Evolutionary conservation across 1,139 yeast species (phyloP).

Genomic region (Pichia sp.): DNA sequence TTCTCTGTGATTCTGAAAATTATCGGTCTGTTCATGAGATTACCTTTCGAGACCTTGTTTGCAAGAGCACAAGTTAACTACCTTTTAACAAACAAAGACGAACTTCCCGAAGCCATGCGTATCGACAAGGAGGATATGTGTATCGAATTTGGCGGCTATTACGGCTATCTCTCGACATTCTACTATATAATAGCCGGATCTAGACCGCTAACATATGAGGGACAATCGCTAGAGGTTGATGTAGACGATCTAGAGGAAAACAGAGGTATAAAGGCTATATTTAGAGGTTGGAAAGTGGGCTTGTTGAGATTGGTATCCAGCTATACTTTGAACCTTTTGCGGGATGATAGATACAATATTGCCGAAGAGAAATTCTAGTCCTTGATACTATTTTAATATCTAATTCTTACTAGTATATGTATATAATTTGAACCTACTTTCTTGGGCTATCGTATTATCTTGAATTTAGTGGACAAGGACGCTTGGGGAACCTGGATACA

Average conservation of each 20-base stretch:
- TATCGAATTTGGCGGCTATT: conserved; percentile 49
- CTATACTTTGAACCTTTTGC: conserved; percentile 72
- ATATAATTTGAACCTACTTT: background rate
- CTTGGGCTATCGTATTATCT: no score
- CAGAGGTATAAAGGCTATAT: conserved; percentile 46
- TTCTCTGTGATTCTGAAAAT: conserved; percentile 48
- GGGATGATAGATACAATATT: conserved; percentile 45
- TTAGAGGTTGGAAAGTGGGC: conserved; percentile 92
- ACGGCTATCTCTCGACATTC: conserved; percentile 48
- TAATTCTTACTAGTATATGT: background rate
- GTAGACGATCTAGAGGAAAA: conserved; percentile 34
- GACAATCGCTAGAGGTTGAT: conserved; percentile 26
- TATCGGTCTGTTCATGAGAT: conserved; percentile 65
- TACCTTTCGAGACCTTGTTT: conserved; percentile 84
- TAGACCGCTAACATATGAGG: conserved; percentile 28
- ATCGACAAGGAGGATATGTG: conserved; percentile 43
- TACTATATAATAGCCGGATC: conserved; percentile 42
- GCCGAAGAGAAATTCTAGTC: conserved; percentile 39
- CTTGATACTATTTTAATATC: background rate
- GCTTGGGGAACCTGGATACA: no score
- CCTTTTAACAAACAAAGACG: conserved; percentile 37
- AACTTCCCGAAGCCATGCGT: conserved; percentile 31
- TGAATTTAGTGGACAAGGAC: no score
- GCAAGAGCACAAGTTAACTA: conserved; percentile 78
- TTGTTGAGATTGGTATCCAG: conserved; percentile 72